phyloP scores from a whole-genome alignment of 805 yeast species.

The Starmerella cellae region DNA sequence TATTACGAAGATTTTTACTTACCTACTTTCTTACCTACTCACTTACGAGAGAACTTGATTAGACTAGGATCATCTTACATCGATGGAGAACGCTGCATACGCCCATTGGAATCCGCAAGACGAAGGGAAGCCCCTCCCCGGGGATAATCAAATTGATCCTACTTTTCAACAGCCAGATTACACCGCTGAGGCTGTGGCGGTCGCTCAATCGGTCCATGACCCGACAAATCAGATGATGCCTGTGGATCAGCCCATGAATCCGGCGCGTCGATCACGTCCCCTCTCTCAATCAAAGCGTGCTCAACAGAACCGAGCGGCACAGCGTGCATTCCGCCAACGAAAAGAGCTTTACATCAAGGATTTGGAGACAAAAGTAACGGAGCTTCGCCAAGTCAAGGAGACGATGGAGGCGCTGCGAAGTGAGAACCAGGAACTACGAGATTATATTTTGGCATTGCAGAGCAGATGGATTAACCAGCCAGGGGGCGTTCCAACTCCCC shows the following conservation, averaged over 20 bases:
- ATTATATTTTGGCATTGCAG: conserved; percentile 58
- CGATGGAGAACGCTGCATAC: conserved; percentile 22
- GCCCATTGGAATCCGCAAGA: conserved; percentile 22
- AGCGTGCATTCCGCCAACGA: conserved; percentile 77
- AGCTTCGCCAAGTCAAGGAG: conserved; percentile 48
- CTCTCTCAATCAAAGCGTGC: conserved; percentile 68
- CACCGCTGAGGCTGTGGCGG: conserved; percentile 25
- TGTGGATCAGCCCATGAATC: conserved; percentile 24
- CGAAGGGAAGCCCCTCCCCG: conserved; percentile 21
- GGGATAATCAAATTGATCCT: conserved; percentile 24
- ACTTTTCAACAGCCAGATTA: conserved; percentile 23
- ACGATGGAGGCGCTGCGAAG: conserved; percentile 52
- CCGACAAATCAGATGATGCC: conserved; percentile 20
- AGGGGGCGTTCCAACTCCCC: conserved; percentile 35
- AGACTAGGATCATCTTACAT: conserved; percentile 15
- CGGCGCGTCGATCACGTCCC: conserved; percentile 29
- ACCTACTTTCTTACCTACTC: conserved; percentile 15
- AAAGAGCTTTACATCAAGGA: conserved; percentile 72
- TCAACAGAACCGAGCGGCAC: conserved; percentile 83
- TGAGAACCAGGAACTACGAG: conserved; percentile 61
- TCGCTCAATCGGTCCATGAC: conserved; percentile 23
- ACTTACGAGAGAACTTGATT: conserved; percentile 19
- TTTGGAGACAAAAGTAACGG: conserved; percentile 55
- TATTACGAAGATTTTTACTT: conserved; percentile 16
- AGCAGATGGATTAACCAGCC: conserved; percentile 47